Evolutionary conservation across 441 rosid species (phyloP).

Genomic region (Gossypium aridum): DNA sequence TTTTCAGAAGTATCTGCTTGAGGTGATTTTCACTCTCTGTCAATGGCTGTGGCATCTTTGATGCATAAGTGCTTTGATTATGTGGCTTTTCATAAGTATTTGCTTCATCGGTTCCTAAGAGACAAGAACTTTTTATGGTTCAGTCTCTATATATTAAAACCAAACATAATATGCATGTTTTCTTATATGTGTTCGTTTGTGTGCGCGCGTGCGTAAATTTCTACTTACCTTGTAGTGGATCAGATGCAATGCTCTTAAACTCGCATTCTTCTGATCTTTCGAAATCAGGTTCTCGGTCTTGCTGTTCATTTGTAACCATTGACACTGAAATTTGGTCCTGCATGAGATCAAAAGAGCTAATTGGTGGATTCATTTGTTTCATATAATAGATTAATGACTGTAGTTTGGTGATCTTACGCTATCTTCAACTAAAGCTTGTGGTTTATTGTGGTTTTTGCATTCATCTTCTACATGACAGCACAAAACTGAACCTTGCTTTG

Average conservation of each 20-base stretch:
- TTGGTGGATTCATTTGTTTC: constrained; percentile 12
- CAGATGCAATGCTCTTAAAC: constrained; percentile 15
- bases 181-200: too few species aligned
- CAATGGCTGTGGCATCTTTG: constrained; percentile 31
- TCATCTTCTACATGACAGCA: constrained; percentile 14
- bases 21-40: constrained; percentile 56
- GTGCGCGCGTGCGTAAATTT: background rate
- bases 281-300: constrained; percentile 19
- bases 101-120: constrained; percentile 34
- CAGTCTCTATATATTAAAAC: background rate
- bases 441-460: constrained; percentile 21
- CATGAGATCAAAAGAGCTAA: constrained; percentile 13
- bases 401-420: constrained; percentile 37
- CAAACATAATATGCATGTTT: too few species aligned
- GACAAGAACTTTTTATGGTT: constrained; percentile 11
- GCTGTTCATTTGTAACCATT: constrained; percentile 23
- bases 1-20: constrained; percentile 53
- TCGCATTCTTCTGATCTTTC: constrained; percentile 7
- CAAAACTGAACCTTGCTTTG: constrained; percentile 15
- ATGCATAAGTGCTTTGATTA: constrained; percentile 10
- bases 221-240: constrained; percentile 31
- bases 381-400: constrained; percentile 13
- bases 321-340: constrained; percentile 29
- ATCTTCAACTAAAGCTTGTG: constrained; percentile 24
- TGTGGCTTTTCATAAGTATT: constrained; percentile 15